phyloP scores from a whole-genome alignment of 352 stramenopile species.

The Pythium guiyangense region DNA sequence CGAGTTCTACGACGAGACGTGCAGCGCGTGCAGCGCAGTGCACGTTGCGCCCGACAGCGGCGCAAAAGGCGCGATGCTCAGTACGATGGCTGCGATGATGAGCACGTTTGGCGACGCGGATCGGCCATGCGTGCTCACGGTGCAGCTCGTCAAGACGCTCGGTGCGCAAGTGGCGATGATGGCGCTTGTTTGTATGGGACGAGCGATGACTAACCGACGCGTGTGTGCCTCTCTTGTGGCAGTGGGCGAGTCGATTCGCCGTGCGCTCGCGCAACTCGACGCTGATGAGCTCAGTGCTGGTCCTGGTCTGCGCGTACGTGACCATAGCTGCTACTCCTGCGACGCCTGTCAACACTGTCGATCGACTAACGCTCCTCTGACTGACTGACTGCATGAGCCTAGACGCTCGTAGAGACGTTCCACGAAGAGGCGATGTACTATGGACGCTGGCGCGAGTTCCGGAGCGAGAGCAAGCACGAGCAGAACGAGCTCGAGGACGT shows the following conservation, averaged over 20 bases:
- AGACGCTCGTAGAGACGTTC: conserved; percentile 77
- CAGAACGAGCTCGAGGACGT: conserved; percentile 76
- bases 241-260: conserved; percentile 58
- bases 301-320: conserved; percentile 43
- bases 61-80: conserved; percentile 38
- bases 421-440: conserved; percentile 79
- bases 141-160: conserved; percentile 48
- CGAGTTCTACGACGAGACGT: conserved; percentile 65
- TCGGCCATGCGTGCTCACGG: conserved; percentile 49
- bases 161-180: conserved; percentile 22
- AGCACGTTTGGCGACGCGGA: conserved; percentile 73
- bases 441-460: conserved; percentile 81
- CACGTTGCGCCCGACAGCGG: conserved; percentile 37
- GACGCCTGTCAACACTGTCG: neutral
- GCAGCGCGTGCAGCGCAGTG: conserved; percentile 42
- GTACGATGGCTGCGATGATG: conserved; percentile 80
- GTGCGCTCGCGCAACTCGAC: conserved; percentile 30
- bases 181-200: neutral
- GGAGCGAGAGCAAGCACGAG: conserved; percentile 71
- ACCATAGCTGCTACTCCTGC: neutral
- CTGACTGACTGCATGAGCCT: conserved; percentile 4
- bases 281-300: conserved; percentile 35
- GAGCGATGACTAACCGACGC: neutral
- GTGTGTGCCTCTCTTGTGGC: neutral
- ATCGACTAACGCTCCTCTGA: neutral